Evolutionary conservation across 306 rosid species (phyloP).

Genomic region (Rosa lucieae): DNA sequence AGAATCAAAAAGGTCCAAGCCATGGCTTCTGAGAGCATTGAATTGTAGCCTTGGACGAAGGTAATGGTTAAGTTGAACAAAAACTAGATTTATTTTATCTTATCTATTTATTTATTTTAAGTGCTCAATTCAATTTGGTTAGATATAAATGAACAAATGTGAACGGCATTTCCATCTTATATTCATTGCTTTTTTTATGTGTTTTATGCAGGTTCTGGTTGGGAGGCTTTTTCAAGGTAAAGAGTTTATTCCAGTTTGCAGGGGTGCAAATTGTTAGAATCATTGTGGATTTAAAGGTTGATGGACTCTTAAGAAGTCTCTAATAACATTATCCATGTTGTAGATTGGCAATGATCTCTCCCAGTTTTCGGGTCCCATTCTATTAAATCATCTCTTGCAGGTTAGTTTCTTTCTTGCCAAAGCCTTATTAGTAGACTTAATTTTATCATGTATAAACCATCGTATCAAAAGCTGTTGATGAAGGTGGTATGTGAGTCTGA

Average conservation of each 20-base stretch:
- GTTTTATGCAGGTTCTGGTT: constrained; percentile 70
- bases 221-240: constrained; percentile 81
- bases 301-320: constrained; percentile 22
- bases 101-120: not conserved
- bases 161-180: constrained; percentile 11
- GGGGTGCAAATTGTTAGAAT: not conserved
- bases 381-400: constrained; percentile 66
- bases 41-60: constrained; percentile 81
- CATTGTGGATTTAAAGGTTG: not conserved
- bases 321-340: constrained; percentile 24
- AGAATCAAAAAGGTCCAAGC: constrained; percentile 67
- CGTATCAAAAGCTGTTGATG: not conserved
- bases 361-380: constrained; percentile 71
- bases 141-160: not conserved
- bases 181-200: constrained; percentile 30
- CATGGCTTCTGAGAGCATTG: constrained; percentile 77
- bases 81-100: not conserved
- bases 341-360: constrained; percentile 81
- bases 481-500: not conserved
- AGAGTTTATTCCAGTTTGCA: constrained; percentile 8
- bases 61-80: constrained; percentile 23
- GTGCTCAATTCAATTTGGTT: not conserved
- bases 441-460: not conserved
- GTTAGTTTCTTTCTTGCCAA: constrained; percentile 40
- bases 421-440: not conserved